These are phyloP conservation scores for Leccinum pallidistipes DNA, from an alignment of 1,284 basidiomycete species.

Conservation along the genomic window DNA sequence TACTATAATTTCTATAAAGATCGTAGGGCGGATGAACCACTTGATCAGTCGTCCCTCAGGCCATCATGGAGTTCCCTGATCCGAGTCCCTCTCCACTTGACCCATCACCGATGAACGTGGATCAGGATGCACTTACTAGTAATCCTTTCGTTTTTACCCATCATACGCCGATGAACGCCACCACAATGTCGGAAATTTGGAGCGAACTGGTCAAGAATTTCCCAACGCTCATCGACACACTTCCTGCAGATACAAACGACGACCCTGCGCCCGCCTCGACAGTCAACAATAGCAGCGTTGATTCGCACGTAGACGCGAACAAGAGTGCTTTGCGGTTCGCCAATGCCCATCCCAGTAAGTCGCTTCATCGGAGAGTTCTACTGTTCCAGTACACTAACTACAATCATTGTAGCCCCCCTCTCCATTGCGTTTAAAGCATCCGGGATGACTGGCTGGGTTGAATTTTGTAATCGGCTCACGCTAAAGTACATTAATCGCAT, in stretches of 20 bases:
- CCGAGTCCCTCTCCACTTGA: too few species aligned
- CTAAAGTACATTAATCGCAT: not conserved
- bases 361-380: not conserved
- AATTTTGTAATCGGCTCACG: not conserved
- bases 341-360: not conserved
- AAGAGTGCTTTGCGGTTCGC: not conserved
- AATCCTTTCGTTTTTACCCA: too few species aligned
- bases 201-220: too few species aligned
- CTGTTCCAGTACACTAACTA: not conserved
- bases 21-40: too few species aligned
- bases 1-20: too few species aligned
- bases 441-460: not conserved
- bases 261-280: not conserved
- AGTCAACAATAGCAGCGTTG: not conserved
- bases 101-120: too few species aligned
- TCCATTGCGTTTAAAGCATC: not conserved
- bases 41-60: too few species aligned
- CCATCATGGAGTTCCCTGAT: too few species aligned
- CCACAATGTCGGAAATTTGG: too few species aligned
- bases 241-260: not conserved
- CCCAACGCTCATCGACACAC: not conserved
- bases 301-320: not conserved
- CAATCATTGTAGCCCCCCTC: not conserved
- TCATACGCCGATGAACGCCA: too few species aligned
- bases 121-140: too few species aligned